phyloP scores from a whole-genome alignment of 768 basidiomycete species.

The Pleurotus salmoneostramineus region DNA sequence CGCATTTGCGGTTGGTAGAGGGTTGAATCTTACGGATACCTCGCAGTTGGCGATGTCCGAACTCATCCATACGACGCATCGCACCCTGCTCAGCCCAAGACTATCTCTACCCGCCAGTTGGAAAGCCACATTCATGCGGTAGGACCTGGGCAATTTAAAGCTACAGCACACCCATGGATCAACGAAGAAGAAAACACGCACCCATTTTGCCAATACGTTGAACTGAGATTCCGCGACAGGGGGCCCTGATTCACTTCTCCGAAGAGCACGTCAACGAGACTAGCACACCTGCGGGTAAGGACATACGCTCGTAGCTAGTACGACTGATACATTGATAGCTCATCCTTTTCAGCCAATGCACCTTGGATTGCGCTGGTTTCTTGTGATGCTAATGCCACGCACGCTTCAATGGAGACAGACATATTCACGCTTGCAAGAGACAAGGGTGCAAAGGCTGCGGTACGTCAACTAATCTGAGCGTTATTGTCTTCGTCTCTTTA shows the following conservation, averaged over 20 bases:
- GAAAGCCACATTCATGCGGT: conserved; percentile 45
- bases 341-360: conserved; percentile 58
- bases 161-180: not conserved
- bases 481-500: not conserved
- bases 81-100: conserved; percentile 34
- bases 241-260: conserved; percentile 80
- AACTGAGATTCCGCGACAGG: conserved; percentile 38
- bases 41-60: conserved; percentile 41
- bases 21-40: conserved; percentile 49
- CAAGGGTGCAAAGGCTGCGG: conserved; percentile 78
- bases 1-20: conserved; percentile 31
- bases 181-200: conserved; percentile 16
- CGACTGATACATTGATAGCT: conserved; percentile 1
- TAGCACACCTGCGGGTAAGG: conserved; percentile 47
- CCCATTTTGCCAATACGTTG: conserved; percentile 61
- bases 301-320: conserved; percentile 1
- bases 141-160: conserved; percentile 43
- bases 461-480: conserved; percentile 29
- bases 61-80: conserved; percentile 11
- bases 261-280: conserved; percentile 49
- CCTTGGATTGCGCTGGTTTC: conserved; percentile 91
- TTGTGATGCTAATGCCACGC: conserved; percentile 76
- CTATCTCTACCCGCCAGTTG: conserved; percentile 58
- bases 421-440: conserved; percentile 80
- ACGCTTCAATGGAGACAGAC: conserved; percentile 56